Percentiles rank a stretch among this genome's conserved stretches.
These are phyloP conservation scores for Phoma sp. DNA, from an alignment of 2,329 filamentous ascomycete species.

Conservation along the genomic window DNA sequence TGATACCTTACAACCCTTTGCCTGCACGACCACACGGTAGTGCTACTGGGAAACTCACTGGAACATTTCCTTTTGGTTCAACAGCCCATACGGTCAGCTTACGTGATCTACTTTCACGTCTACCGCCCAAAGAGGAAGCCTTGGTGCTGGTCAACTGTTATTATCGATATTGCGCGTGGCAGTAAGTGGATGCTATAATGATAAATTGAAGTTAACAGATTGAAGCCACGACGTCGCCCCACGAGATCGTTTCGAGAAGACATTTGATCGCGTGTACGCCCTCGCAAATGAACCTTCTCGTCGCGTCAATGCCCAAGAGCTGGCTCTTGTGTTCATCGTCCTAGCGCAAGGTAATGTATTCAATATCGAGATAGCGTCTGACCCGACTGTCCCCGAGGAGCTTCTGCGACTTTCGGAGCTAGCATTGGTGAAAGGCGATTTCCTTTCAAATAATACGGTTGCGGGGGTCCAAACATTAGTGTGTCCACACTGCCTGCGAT, in stretches of 20 bases:
- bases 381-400: not conserved
- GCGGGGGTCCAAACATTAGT: constrained; percentile 8
- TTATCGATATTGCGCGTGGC: constrained; percentile 5
- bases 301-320: constrained; percentile 5
- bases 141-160: not conserved
- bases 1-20: not conserved
- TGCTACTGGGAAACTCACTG: not conserved
- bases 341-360: constrained; percentile 5
- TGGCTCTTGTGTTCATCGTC: constrained; percentile 6
- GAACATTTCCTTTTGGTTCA: not conserved
- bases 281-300: not conserved
- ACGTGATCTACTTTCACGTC: not conserved
- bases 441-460: constrained; percentile 6
- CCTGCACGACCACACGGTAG: not conserved
- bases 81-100: not conserved
- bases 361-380: constrained; percentile 6
- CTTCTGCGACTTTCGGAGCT: not conserved
- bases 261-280: constrained; percentile 5
- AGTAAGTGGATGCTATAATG: not conserved
- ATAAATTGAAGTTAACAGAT: not conserved
- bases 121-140: not conserved
- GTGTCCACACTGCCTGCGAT: not conserved
- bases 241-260: constrained; percentile 1
- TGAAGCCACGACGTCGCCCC: constrained; percentile 4
- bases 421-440: constrained; percentile 8